Base-by-base conservation (phyloP, 208 protist species). In the Ichthyophonus hoferi region DNA sequence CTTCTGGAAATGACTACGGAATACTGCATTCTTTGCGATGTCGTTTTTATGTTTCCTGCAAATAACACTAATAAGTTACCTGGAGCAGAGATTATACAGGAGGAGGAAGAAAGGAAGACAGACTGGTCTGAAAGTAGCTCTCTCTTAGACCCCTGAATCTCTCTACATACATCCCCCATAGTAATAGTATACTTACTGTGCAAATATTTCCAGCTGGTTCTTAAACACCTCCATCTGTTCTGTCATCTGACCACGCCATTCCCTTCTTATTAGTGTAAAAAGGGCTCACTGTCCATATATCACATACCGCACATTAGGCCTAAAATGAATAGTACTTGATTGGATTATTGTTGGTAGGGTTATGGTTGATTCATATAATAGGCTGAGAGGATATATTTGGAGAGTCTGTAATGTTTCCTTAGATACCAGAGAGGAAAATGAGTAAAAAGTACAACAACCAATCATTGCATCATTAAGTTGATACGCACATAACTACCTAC, bases 161-260 rank as follows among this genome's bases (percentile, higher is more conserved):
- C n/a, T n/a, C n/a, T n/a, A n/a, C n/a, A n/a, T n/a, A n/a, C n/a
- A n/a, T n/a, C n/a, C n/a, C n/a, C n/a, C n/a, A n/a, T n/a, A n/a
- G n/a, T n/a, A n/a, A n/a, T n/a, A n/a, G n/a, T n/a, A n/a, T 24
- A 67, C 50, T 67, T 67, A 67, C 77, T 17, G 35, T 33, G 93
- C 93, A 93, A 95, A 95, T 17, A 92, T 90, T 79, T 95, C 87
- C n/a, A 95, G 88, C n/a, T 93, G 93, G 40, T 78, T 42, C 79
- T 90, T 38, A 81, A 94, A 94, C 1, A 81, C 42, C 2, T 88
- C 77, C 17, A 94, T 87, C 2, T 93, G 42, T 33, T 94, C 38
- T 39, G 79, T 88, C 34, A 94, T 89, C 7, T 83, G 35, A 3
- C 17, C 81, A 34, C 24, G 14, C 24, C 50, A 67, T n/a, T 24